Evolutionary conservation across 192 early-diverging fungal genomes (phyloP).

Genomic region (Coemansia sp.): DNA sequence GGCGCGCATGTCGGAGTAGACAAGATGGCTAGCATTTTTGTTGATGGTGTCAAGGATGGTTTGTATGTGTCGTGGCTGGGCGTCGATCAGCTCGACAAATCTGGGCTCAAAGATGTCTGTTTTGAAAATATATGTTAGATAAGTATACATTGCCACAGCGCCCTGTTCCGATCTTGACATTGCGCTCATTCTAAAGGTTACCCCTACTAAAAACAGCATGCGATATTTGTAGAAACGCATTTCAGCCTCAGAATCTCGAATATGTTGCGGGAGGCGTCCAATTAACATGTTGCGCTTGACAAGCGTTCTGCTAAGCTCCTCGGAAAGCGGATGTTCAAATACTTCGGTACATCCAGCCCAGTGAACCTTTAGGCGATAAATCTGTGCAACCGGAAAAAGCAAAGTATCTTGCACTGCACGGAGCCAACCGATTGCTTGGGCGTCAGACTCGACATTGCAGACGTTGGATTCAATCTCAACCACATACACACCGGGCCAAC

Average conservation of each 20-base stretch:
- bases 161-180: conserved; percentile 35
- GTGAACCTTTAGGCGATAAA: conserved; percentile 39
- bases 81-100: conserved; percentile 27
- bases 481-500: conserved; percentile 37
- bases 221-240: conserved; percentile 47
- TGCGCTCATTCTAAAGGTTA: conserved; percentile 41
- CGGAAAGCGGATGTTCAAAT: conserved; percentile 43
- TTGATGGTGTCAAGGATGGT: conserved; percentile 36
- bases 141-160: conserved; percentile 39
- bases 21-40: conserved; percentile 33
- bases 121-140: conserved; percentile 43
- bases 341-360: conserved; percentile 53
- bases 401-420: conserved; percentile 26
- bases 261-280: conserved; percentile 20
- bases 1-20: conserved; percentile 41
- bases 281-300: conserved; percentile 29
- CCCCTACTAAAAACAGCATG: conserved; percentile 36
- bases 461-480: conserved; percentile 38
- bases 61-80: conserved; percentile 38
- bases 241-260: conserved; percentile 18
- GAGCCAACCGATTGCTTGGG: conserved; percentile 32
- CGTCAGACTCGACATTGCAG: conserved; percentile 35
- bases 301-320: conserved; percentile 17
- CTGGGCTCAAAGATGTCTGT: conserved; percentile 44
- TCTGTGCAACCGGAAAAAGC: conserved; percentile 31